Percentiles rank a stretch among this genome's conserved stretches.
Evolutionary conservation across 495 filamentous ascomycete species (phyloP).

Genomic region (Penicillium chermesinum): DNA sequence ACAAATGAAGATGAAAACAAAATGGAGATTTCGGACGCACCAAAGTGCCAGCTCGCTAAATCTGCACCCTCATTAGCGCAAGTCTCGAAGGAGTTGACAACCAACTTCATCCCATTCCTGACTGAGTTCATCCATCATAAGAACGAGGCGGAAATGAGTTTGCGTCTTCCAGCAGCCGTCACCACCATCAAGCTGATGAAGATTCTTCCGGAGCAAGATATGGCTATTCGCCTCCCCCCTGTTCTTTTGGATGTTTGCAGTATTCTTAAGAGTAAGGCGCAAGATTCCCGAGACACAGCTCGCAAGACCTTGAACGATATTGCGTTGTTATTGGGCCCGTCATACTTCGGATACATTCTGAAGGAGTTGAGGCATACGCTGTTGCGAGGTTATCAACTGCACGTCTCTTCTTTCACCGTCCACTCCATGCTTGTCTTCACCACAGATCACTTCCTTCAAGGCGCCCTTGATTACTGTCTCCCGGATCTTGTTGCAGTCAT

Average conservation of each 20-base stretch:
- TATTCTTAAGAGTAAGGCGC: constrained; percentile 81
- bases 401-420: constrained; percentile 91
- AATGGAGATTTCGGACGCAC: constrained; percentile 21
- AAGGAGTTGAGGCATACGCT: constrained; percentile 84
- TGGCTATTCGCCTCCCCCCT: constrained; percentile 68
- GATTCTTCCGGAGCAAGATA: constrained; percentile 64
- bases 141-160: constrained; percentile 85
- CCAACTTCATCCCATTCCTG: constrained; percentile 70
- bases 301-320: constrained; percentile 83
- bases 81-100: constrained; percentile 66
- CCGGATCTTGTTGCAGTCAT: constrained; percentile 70
- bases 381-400: constrained; percentile 80
- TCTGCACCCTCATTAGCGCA: constrained; percentile 66
- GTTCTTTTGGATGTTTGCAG: constrained; percentile 88
- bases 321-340: constrained; percentile 67
- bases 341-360: constrained; percentile 85
- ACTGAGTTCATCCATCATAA: constrained; percentile 84
- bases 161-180: constrained; percentile 82
- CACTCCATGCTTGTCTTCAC: constrained; percentile 82
- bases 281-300: constrained; percentile 85
- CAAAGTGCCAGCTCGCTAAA: constrained; percentile 49
- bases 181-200: constrained; percentile 80
- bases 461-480: constrained; percentile 86
- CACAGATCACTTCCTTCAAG: constrained; percentile 68
- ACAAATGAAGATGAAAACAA: constrained; percentile 13